Evolutionary conservation across 805 yeast genomes (phyloP).

Genomic region (Jamesozyma hellenica): DNA sequence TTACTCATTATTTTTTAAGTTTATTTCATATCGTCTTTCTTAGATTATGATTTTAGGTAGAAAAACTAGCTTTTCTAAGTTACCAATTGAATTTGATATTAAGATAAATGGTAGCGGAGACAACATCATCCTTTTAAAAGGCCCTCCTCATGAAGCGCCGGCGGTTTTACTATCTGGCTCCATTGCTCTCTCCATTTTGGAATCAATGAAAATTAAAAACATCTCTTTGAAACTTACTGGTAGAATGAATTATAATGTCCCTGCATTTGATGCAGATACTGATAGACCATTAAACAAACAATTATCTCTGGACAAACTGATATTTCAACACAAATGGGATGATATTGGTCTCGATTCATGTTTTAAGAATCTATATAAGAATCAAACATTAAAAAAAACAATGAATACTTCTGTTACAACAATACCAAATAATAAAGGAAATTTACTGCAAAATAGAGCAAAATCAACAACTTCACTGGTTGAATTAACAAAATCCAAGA

Average conservation of each 20-base stretch:
- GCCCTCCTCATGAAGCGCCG: constrained; percentile 66
- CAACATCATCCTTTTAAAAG: constrained; percentile 74
- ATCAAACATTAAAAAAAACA: constrained; percentile 13
- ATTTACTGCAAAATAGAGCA: neutral
- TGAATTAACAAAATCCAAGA: constrained; percentile 22
- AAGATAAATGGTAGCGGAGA: constrained; percentile 59
- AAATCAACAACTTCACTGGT: constrained; percentile 21
- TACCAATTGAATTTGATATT: constrained; percentile 35
- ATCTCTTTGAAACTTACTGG: constrained; percentile 58
- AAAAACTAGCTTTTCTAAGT: constrained; percentile 17
- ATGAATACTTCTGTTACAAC: constrained; percentile 12
- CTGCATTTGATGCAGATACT: constrained; percentile 14
- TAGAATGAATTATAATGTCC: constrained; percentile 55
- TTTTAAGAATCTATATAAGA: constrained; percentile 24
- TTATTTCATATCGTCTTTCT: too few species aligned
- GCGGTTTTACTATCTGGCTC: constrained; percentile 69
- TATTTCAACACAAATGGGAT: constrained; percentile 77
- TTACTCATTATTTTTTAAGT: too few species aligned
- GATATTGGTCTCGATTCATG: constrained; percentile 44
- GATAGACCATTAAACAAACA: neutral
- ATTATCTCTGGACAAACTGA: constrained; percentile 42
- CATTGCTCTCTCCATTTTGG: constrained; percentile 64
- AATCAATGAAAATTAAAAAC: constrained; percentile 60
- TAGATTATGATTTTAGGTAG: constrained; percentile 6
- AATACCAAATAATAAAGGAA: neutral